These are phyloP conservation scores for Dendryphion nanum DNA, from an alignment of 2,329 filamentous ascomycete genomes.

Conservation along the genomic window DNA sequence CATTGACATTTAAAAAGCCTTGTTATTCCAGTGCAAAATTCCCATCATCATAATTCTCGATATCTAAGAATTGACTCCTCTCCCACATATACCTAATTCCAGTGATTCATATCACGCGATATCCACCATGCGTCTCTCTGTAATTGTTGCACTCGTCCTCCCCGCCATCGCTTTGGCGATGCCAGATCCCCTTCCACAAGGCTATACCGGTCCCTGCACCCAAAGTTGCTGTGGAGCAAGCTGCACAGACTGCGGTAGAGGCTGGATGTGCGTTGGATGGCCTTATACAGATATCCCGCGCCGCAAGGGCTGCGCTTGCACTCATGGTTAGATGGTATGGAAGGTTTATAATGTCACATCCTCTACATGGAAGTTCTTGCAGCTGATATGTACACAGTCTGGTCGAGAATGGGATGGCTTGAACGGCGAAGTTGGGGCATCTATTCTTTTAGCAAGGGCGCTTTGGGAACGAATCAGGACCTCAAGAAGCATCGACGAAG, in stretches of 20 bases:
- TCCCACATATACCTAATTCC: neutral
- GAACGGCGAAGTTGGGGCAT: no score
- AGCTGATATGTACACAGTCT: no score
- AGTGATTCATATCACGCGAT: neutral
- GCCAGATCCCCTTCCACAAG: constrained; percentile 21
- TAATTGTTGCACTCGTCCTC: constrained; percentile 7
- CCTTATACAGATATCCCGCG: constrained; percentile 10
- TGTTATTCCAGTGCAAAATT: no score
- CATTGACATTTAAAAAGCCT: no score
- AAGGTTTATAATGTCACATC: no score
- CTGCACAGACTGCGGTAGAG: constrained; percentile 6
- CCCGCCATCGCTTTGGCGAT: constrained; percentile 15
- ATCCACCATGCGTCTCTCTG: constrained; percentile 8
- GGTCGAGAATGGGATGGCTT: no score
- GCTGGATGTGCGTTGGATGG: constrained; percentile 12
- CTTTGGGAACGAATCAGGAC: no score
- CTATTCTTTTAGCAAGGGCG: no score
- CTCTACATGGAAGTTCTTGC: no score
- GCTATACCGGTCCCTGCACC: constrained; percentile 18
- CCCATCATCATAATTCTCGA: neutral
- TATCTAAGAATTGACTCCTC: neutral
- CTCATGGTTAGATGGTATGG: neutral
- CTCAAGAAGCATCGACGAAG: no score
- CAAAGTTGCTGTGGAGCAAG: constrained; percentile 8
- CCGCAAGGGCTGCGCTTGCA: constrained; percentile 17